These are phyloP conservation scores for Spergularia azorica DNA, from an alignment of 179 eudicot genomes.

Conservation along the genomic window DNA sequence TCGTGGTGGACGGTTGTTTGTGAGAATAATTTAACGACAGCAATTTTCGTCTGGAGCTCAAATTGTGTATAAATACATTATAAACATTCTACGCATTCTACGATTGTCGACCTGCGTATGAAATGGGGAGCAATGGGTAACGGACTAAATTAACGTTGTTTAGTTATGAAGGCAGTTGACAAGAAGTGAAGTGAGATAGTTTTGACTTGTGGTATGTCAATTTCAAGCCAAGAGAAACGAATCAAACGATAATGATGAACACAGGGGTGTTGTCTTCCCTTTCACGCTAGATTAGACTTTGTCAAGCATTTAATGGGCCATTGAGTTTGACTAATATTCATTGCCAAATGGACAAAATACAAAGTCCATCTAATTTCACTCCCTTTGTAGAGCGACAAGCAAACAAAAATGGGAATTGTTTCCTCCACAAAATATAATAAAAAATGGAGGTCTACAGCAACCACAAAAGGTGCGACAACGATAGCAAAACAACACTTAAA, in stretches of 20 bases:
- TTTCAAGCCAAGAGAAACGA: background rate
- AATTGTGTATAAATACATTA: too few species aligned
- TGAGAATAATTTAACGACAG: too few species aligned
- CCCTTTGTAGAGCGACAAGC: background rate
- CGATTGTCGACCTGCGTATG: too few species aligned
- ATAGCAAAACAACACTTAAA: too few species aligned
- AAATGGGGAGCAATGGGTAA: too few species aligned
- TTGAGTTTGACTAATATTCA: slow-evolving; percentile 13
- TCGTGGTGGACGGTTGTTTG: too few species aligned
- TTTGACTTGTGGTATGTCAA: slow-evolving; percentile 1
- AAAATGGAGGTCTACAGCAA: too few species aligned
- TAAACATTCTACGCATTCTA: too few species aligned
- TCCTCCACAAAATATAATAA: too few species aligned
- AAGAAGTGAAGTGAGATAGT: background rate
- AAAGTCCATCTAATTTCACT: background rate
- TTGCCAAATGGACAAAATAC: background rate
- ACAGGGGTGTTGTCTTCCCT: slow-evolving; percentile 11
- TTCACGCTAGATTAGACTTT: slow-evolving; percentile 22
- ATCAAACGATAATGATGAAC: background rate
- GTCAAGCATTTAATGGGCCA: background rate
- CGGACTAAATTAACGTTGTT: too few species aligned
- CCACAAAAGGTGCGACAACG: too few species aligned
- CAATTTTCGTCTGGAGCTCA: too few species aligned
- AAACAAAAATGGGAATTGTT: background rate
- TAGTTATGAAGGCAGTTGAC: slow-evolving; percentile 6